Conservation (phyloP, 1,284 basidiomycete species). For the Apiotrichum mycotoxinovorans region DNA sequence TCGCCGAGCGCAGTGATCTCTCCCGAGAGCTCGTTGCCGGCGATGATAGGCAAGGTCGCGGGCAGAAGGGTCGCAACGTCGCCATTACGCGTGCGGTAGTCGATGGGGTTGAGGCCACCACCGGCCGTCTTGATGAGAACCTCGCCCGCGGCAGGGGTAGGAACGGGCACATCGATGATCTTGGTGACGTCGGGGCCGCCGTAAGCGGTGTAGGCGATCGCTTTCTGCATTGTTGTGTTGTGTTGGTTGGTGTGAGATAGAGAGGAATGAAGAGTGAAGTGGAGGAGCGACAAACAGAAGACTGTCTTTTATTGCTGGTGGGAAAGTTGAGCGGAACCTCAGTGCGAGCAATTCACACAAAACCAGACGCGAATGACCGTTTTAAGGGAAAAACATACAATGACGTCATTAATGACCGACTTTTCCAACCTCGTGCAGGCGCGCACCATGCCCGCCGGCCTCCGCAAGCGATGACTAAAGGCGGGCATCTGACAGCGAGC, state of each 20-base stretch:
- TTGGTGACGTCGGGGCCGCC: slow-evolving; percentile 20
- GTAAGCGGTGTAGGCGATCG: slow-evolving; percentile 19
- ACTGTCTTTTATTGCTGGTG: neutral
- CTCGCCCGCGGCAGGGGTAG: slow-evolving; percentile 7
- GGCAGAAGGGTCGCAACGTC: slow-evolving; percentile 24
- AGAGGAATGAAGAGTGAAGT: neutral
- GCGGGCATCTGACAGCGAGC: too few relatives aligned
- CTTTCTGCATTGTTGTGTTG: slow-evolving; percentile 16
- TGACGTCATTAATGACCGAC: too few relatives aligned
- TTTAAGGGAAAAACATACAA: too few relatives aligned
- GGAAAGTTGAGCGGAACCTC: too few relatives aligned
- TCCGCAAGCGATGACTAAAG: too few relatives aligned
- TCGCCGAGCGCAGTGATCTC: slow-evolving; percentile 46
- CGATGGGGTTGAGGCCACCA: slow-evolving; percentile 36
- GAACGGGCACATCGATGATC: slow-evolving; percentile 10
- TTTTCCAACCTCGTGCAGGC: too few relatives aligned
- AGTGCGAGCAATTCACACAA: too few relatives aligned
- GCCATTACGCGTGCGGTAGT: slow-evolving; percentile 25
- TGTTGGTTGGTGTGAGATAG: neutral
- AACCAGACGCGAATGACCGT: too few relatives aligned
- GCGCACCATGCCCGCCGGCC: too few relatives aligned
- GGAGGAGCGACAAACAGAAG: too few relatives aligned
- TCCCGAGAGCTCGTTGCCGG: slow-evolving; percentile 50
- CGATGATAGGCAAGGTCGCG: slow-evolving; percentile 6
- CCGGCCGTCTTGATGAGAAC: slow-evolving; percentile 13